Evolutionary conservation across 2,329 filamentous ascomycete species (phyloP), one percentile per base, ranked within the genome.

Genomic region (Diaporthe citri): DNA sequence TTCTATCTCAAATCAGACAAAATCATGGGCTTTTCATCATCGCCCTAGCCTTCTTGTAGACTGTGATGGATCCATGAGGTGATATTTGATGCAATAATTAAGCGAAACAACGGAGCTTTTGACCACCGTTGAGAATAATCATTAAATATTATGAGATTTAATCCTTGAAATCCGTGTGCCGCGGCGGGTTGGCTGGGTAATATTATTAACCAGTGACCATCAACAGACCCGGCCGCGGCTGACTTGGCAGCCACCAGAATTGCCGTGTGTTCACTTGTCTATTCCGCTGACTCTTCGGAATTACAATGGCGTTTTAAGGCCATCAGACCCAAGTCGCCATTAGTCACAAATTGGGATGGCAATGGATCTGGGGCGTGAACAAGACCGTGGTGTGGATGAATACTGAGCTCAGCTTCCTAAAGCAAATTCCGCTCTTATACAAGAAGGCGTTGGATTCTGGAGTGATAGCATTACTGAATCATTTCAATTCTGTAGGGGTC

Each of bases 391-490:
- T n/a, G 5, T 22, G 56, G 31, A 15, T n/a, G 10, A 12, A 5
- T 13, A 10, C 10, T 3, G 12, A 39, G 4, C 10, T 0, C 2
- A 39, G 31, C 31, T 39, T 39, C 36, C 10, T 3, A 13, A 39
- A 1, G 36, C 10, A 39, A 39, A 39, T 39, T 4, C 2, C 36
- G 3, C 0, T 4, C 36, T 13, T 12, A 5, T 10, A 39, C 2
- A 39, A 39, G 13, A 15, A 13, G 36, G 10, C 12, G 12, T 3
- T 15, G 12, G 36, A 12, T 1, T 15, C 36, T 39, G 12, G 31
- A 13, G 9, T 22, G 1, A 3, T 6, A 6, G 7, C 1, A 59
- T 4, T n/a, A 4, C 6, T 8, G 9, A 31, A 15, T 2, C n/a
- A 1, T 4, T 15, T n/a, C 34, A 39, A 36, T 22, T 6, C 36